These are phyloP conservation scores for Erigeron canadensis DNA, from an alignment of 129 eudicot species.

Conservation along the genomic window DNA sequence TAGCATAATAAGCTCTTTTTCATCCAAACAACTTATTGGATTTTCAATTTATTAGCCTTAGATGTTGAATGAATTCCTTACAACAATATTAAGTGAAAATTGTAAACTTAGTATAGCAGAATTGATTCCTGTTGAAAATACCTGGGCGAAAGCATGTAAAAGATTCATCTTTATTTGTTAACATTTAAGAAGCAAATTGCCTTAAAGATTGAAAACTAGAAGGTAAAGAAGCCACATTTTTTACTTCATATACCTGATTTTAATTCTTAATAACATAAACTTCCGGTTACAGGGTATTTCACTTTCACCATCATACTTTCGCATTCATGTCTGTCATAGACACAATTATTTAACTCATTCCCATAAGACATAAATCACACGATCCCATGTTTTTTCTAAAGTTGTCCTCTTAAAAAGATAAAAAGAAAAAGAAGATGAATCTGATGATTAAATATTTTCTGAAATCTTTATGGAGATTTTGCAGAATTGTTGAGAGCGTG, in stretches of 20 bases:
- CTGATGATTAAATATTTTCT: conserved; percentile 19
- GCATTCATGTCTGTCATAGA: neutral
- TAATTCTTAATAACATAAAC: no score
- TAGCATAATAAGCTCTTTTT: no score
- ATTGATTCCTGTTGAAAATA: neutral
- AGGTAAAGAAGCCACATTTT: neutral
- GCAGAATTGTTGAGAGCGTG: conserved; percentile 95
- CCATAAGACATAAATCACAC: no score
- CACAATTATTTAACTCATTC: neutral
- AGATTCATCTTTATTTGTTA: neutral
- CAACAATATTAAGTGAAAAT: neutral
- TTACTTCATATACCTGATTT: no score
- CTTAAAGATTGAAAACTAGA: neutral
- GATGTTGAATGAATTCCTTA: neutral
- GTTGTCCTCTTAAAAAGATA: neutral
- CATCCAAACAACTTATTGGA: no score
- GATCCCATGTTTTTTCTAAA: neutral
- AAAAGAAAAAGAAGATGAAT: neutral
- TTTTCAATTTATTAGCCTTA: no score
- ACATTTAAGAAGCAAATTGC: neutral
- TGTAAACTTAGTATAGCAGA: no score
- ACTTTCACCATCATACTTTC: no score
- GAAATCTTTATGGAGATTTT: conserved; percentile 15
- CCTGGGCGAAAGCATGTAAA: neutral
- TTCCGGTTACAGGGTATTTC: no score